Evolutionary conservation across 805 yeast species (phyloP).

Genomic region (Metschnikowia cerradonensis): DNA sequence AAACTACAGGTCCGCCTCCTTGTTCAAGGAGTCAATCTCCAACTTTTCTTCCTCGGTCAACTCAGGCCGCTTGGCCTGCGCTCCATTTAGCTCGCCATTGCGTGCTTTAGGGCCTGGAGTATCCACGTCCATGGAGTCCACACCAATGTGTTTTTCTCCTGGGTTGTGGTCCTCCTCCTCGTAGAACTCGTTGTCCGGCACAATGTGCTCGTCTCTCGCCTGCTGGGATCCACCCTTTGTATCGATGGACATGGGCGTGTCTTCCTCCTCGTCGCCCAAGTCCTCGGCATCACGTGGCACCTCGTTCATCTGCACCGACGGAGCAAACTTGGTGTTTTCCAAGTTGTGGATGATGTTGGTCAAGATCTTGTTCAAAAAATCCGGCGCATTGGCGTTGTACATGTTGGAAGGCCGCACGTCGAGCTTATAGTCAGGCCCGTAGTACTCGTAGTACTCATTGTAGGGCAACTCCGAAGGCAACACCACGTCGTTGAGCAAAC

Average conservation of each 20-base stretch:
- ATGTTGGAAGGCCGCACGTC: constrained; percentile 94
- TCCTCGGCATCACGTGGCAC: constrained; percentile 90
- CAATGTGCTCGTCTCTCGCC: constrained; percentile 72
- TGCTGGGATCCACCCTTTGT: constrained; percentile 87
- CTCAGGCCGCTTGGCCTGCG: constrained; percentile 5
- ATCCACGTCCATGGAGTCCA: constrained; percentile 7
- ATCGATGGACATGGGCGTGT: constrained; percentile 71
- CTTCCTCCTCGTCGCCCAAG: constrained; percentile 83
- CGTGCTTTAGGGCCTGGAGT: neutral
- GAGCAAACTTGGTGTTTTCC: constrained; percentile 90
- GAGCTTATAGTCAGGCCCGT: constrained; percentile 92
- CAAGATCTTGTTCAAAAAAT: constrained; percentile 80
- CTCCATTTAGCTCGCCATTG: neutral
- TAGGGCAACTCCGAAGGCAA: constrained; percentile 81
- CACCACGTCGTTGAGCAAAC: constrained; percentile 74
- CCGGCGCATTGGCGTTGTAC: constrained; percentile 94
- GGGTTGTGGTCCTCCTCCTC: constrained; percentile 53
- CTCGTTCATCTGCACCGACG: constrained; percentile 90
- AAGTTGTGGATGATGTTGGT: constrained; percentile 72
- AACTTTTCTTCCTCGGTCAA: constrained; percentile 36
- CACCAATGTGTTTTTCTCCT: constrained; percentile 30
- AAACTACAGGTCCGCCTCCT: constrained; percentile 4
- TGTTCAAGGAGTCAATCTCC: constrained; percentile 36
- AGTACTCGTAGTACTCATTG: constrained; percentile 95
- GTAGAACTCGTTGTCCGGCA: constrained; percentile 74